phyloP scores from a whole-genome alignment of 306 rosid species.

The Carpinus viminea region DNA sequence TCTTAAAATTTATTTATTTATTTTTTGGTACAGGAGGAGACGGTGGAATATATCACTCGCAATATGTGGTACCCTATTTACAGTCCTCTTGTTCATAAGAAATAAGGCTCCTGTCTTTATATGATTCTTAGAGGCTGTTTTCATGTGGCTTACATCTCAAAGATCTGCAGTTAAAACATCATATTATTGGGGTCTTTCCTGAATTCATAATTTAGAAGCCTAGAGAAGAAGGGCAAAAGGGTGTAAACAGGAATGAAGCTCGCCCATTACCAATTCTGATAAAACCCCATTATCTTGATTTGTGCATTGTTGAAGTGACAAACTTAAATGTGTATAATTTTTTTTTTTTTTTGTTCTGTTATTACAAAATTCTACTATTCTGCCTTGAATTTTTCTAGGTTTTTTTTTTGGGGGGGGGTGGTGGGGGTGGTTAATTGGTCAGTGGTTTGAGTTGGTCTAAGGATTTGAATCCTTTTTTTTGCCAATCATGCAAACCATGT shows the following conservation, averaged over 20 bases:
- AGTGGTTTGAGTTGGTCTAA: too few species aligned
- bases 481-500: too few species aligned
- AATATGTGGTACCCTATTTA: slow-evolving; percentile 88
- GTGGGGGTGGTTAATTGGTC: too few species aligned
- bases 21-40: slow-evolving; percentile 68
- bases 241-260: slow-evolving; percentile 6
- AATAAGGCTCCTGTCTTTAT: slow-evolving; percentile 23
- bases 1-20: not conserved
- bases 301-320: not conserved
- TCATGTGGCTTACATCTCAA: slow-evolving; percentile 14
- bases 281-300: not conserved
- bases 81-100: slow-evolving; percentile 82
- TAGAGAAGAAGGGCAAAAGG: slow-evolving; percentile 8
- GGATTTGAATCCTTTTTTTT: too few species aligned
- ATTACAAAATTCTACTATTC: not conserved
- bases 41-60: slow-evolving; percentile 48
- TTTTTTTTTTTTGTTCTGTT: not conserved
- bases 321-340: not conserved
- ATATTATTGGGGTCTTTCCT: slow-evolving; percentile 14
- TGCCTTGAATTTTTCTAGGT: not conserved
- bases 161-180: slow-evolving; percentile 25
- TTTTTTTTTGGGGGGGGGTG: too few species aligned
- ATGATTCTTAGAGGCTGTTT: not conserved
- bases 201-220: slow-evolving; percentile 25
- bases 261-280: not conserved